These are phyloP conservation scores for Debaryomycetaceae sp. DNA, from an alignment of 1,139 yeast genomes.

Conservation along the genomic window DNA sequence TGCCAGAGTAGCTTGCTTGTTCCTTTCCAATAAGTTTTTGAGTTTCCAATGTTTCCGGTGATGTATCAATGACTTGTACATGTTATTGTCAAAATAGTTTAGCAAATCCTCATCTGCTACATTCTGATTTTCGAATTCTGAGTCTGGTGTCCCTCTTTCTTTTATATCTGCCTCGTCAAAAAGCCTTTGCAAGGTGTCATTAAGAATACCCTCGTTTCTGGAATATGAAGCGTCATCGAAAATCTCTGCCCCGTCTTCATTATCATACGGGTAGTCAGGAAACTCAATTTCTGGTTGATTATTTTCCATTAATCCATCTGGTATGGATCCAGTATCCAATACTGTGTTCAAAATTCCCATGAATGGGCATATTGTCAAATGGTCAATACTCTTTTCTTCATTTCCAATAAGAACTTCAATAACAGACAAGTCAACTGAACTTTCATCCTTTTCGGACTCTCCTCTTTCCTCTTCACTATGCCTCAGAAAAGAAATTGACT, in stretches of 20 bases:
- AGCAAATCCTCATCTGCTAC: conserved; percentile 63
- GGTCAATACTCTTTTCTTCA: conserved; percentile 29
- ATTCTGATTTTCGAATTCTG: conserved; percentile 19
- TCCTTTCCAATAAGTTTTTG: conserved; percentile 13
- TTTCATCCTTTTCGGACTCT: conserved; percentile 7
- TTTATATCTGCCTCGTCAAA: conserved; percentile 16
- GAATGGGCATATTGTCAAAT: conserved; percentile 58
- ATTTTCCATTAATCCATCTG: background rate
- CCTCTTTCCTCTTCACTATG: conserved; percentile 17
- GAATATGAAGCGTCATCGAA: conserved; percentile 9
- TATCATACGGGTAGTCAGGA: conserved; percentile 11
- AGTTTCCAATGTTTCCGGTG: conserved; percentile 96
- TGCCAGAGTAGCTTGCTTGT: conserved; percentile 37
- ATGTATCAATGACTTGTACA: conserved; percentile 67
- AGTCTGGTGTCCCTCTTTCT: conserved; percentile 5
- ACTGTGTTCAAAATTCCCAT: conserved; percentile 19
- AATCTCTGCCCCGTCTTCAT: conserved; percentile 29
- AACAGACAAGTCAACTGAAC: conserved; percentile 5
- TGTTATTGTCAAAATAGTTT: conserved; percentile 72
- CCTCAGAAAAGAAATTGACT: conserved; percentile 5
- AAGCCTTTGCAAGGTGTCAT: conserved; percentile 21
- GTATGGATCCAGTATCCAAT: background rate
- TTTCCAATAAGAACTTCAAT: conserved; percentile 25
- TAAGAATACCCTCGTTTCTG: conserved; percentile 12
- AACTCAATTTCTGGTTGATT: background rate